Evolutionary conservation across 176 grass and related monocot genomes (phyloP).

Genomic region (Aegilops tauschii): DNA sequence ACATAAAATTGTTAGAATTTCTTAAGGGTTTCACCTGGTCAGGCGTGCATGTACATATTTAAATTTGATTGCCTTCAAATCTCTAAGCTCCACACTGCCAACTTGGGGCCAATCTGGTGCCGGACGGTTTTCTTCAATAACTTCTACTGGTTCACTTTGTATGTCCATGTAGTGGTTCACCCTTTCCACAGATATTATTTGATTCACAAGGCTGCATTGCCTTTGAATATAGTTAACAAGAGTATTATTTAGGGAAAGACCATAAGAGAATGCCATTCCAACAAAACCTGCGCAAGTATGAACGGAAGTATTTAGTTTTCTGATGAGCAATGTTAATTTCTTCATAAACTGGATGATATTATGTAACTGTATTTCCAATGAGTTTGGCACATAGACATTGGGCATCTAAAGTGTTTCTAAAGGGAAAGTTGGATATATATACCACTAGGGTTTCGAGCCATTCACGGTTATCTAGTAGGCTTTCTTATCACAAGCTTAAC

Average conservation of each 20-base stretch:
- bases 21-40: background rate
- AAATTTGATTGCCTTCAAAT: conserved; percentile 61
- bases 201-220: conserved; percentile 71
- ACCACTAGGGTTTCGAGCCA: background rate
- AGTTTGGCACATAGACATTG: background rate
- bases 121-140: conserved; percentile 58
- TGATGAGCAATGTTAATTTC: background rate
- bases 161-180: conserved; percentile 90
- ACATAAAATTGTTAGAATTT: background rate
- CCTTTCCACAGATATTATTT: conserved; percentile 92
- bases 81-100: conserved; percentile 70
- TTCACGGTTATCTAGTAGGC: background rate
- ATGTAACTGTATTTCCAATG: background rate
- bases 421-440: background rate
- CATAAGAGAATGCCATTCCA: conserved; percentile 93
- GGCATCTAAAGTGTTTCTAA: background rate
- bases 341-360: background rate
- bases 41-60: background rate
- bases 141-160: conserved; percentile 57
- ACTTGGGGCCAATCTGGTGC: conserved; percentile 64
- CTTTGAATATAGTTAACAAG: conserved; percentile 81
- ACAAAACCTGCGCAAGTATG: conserved; percentile 66
- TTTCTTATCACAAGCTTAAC: background rate
- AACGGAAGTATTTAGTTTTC: conserved; percentile 5
- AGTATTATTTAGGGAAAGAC: conserved; percentile 76